These are phyloP conservation scores for Periglandula ipomoeae DNA, from an alignment of 2,329 filamentous ascomycete genomes.

Conservation along the genomic window DNA sequence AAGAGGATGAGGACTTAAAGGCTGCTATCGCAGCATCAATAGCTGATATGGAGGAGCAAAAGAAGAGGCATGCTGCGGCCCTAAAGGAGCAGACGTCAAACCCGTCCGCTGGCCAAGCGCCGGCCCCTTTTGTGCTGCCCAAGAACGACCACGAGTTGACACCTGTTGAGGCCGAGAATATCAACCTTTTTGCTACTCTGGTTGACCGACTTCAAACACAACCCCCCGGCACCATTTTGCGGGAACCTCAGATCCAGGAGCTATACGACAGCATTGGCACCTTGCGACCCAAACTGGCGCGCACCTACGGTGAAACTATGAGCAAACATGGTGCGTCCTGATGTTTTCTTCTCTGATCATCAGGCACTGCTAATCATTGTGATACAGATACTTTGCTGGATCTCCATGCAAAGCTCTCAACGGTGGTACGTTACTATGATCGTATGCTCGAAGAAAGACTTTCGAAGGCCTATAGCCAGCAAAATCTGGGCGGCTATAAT, in stretches of 20 bases:
- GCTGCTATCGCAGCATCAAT: slow-evolving; percentile 92
- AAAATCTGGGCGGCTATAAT: slow-evolving; percentile 58
- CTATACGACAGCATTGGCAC: slow-evolving; percentile 96
- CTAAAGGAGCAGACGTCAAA: slow-evolving; percentile 69
- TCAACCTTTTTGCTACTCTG: slow-evolving; percentile 88
- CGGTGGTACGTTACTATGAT: slow-evolving; percentile 95
- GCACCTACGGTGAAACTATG: slow-evolving; percentile 98
- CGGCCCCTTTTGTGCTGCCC: slow-evolving; percentile 47
- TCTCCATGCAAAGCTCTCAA: slow-evolving; percentile 88
- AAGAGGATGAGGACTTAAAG: slow-evolving; percentile 77
- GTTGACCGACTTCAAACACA: slow-evolving; percentile 94
- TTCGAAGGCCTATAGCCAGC: slow-evolving; percentile 84
- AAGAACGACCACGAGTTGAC: slow-evolving; percentile 95
- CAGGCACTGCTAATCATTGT: background rate
- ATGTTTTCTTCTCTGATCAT: background rate
- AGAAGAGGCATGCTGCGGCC: slow-evolving; percentile 76
- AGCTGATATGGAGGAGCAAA: slow-evolving; percentile 96
- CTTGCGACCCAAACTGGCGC: slow-evolving; percentile 81
- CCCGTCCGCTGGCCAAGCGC: slow-evolving; percentile 22
- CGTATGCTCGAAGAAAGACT: slow-evolving; percentile 94
- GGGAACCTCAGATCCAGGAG: slow-evolving; percentile 96
- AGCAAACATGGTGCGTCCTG: slow-evolving; percentile 82
- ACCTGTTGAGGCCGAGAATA: slow-evolving; percentile 90
- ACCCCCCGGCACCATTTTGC: slow-evolving; percentile 87
- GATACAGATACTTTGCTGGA: slow-evolving; percentile 76